phyloP scores from a whole-genome alignment of 305 asterid genomes.

The Lippia alba region DNA sequence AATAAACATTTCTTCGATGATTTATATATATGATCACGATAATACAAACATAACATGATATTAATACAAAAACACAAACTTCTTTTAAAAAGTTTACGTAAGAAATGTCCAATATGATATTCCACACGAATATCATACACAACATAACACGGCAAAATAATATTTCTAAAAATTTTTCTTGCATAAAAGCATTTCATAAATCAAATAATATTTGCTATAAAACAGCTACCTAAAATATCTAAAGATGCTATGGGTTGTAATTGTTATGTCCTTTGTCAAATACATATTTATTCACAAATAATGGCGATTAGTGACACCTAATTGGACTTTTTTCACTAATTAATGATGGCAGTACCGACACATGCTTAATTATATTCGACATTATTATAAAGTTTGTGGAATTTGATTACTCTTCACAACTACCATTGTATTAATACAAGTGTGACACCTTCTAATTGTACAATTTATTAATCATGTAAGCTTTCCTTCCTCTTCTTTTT shows the following conservation, averaged over 20 bases:
- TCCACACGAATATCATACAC: conserved; percentile 6
- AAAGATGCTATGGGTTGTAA: not conserved
- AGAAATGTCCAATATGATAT: too few species aligned
- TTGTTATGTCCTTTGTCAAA: conserved; percentile 11
- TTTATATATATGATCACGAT: too few species aligned
- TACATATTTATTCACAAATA: not conserved
- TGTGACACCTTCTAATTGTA: too few species aligned
- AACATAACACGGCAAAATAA: too few species aligned
- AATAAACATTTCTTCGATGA: not conserved
- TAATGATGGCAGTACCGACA: not conserved
- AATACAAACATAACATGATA: too few species aligned
- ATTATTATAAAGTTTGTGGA: not conserved
- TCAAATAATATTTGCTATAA: conserved; percentile 9
- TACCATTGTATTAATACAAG: too few species aligned
- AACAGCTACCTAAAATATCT: conserved; percentile 1
- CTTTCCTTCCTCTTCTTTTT: too few species aligned
- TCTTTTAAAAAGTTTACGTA: too few species aligned
- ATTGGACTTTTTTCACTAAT: not conserved
- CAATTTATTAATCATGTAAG: too few species aligned
- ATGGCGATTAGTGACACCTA: not conserved
- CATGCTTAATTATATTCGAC: not conserved
- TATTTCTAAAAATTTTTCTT: too few species aligned
- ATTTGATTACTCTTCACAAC: too few species aligned
- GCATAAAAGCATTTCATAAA: not conserved
- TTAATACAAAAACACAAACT: too few species aligned